These are phyloP conservation scores for Artomyces pyxidatus DNA, from an alignment of 768 basidiomycete genomes.

Conservation along the genomic window DNA sequence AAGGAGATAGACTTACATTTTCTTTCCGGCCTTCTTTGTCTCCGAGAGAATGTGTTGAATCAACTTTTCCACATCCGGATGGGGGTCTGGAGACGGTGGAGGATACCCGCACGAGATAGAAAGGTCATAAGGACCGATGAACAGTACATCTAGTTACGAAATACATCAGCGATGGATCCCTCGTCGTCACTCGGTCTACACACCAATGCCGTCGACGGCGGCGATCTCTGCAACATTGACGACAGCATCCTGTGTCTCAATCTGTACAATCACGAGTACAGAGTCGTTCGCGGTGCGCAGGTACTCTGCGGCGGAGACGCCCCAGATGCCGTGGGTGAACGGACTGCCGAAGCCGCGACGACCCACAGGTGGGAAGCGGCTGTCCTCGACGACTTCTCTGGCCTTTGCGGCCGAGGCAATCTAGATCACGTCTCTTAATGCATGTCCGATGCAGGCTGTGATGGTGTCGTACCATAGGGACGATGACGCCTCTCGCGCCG, in stretches of 20 bases:
- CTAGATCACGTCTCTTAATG: slow-evolving; percentile 21
- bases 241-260: slow-evolving; percentile 33
- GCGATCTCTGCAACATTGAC: slow-evolving; percentile 34
- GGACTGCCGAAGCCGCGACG: slow-evolving; percentile 60
- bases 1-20: slow-evolving; percentile 37
- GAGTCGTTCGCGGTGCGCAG: slow-evolving; percentile 36
- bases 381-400: slow-evolving; percentile 44
- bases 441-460: neutral
- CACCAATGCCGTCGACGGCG: slow-evolving; percentile 29
- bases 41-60: slow-evolving; percentile 46
- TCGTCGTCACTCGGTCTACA: slow-evolving; percentile 20
- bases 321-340: slow-evolving; percentile 54
- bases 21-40: slow-evolving; percentile 50
- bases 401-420: slow-evolving; percentile 53
- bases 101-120: slow-evolving; percentile 55
- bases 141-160: slow-evolving; percentile 38
- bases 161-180: neutral
- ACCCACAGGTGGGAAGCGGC: slow-evolving; percentile 55
- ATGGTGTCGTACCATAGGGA: slow-evolving; percentile 48
- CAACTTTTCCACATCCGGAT: slow-evolving; percentile 52
- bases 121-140: slow-evolving; percentile 64
- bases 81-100: slow-evolving; percentile 54
- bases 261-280: slow-evolving; percentile 31
- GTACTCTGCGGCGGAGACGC: slow-evolving; percentile 43
- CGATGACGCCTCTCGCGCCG: slow-evolving; percentile 55